A percentile compares a stretch with the other conserved stretches of the same genome.
phyloP scores from a whole-genome alignment of 441 rosid species.

The Euphorbia celastroides region DNA sequence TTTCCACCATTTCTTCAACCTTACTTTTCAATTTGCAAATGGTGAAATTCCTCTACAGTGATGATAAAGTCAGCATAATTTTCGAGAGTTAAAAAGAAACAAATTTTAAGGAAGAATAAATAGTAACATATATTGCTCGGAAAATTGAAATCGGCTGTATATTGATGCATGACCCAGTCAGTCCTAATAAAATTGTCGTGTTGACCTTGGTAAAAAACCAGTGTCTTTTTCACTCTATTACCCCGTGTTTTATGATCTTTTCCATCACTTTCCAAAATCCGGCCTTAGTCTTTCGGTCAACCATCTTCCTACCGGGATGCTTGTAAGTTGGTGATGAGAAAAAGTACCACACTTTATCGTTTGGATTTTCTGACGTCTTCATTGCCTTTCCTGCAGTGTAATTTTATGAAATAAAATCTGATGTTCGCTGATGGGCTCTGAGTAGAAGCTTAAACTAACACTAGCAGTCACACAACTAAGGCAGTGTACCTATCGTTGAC shows the following conservation, averaged over 20 bases:
- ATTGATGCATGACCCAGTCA: not conserved
- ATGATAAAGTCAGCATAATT: too few relatives aligned
- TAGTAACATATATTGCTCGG: too few relatives aligned
- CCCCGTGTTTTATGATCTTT: not conserved
- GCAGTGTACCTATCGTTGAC: too few relatives aligned
- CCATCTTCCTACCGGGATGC: constrained; percentile 6
- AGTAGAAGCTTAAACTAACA: too few relatives aligned
- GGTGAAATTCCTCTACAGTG: too few relatives aligned
- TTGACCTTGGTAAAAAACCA: not conserved
- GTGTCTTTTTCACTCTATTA: not conserved
- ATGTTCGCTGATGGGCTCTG: too few relatives aligned
- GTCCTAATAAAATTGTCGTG: not conserved
- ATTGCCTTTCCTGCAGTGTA: constrained; percentile 1
- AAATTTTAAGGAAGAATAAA: too few relatives aligned
- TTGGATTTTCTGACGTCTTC: not conserved
- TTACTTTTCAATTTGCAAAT: too few relatives aligned
- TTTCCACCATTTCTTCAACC: too few relatives aligned
- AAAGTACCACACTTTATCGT: constrained; percentile 22
- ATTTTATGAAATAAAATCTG: too few relatives aligned
- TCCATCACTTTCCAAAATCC: constrained; percentile 3
- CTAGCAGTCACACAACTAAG: too few relatives aligned
- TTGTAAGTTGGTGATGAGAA: constrained; percentile 10
- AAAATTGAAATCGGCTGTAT: not conserved
- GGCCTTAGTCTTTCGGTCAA: constrained; percentile 13
- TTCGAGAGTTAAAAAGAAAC: too few relatives aligned